A percentile compares a stretch with the other conserved stretches of the same genome.
These are phyloP conservation scores for Plantago major DNA, from an alignment of 257 asterid genomes.

Conservation along the genomic window DNA sequence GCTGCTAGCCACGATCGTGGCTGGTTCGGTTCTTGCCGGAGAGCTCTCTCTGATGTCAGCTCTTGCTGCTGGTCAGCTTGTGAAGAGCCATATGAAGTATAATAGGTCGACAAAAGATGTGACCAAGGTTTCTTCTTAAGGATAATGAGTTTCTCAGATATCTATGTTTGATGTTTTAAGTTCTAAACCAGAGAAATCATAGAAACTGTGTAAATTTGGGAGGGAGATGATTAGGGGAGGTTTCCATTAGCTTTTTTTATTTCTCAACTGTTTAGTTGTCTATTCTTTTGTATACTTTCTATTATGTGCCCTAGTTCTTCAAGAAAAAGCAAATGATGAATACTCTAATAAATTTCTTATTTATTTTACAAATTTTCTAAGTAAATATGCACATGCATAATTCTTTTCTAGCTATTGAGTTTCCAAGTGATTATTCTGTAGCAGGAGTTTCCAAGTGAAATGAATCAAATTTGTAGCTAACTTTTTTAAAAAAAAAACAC, in stretches of 20 bases:
- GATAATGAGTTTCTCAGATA: not conserved
- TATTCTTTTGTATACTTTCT: constrained; percentile 16
- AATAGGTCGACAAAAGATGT: constrained; percentile 35
- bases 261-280: constrained; percentile 1
- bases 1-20: constrained; percentile 35
- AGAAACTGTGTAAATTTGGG: constrained; percentile 3
- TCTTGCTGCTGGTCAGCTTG: constrained; percentile 34
- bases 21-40: constrained; percentile 40
- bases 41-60: constrained; percentile 50
- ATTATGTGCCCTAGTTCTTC: not conserved
- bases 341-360: no score
- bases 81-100: constrained; percentile 43
- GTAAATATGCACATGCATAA: no score
- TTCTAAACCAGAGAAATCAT: not conserved
- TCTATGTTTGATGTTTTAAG: not conserved
- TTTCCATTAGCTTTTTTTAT: not conserved
- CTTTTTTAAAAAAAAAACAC: no score
- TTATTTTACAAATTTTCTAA: no score
- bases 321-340: no score
- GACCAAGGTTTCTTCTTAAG: constrained; percentile 17
- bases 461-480: no score
- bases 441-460: no score
- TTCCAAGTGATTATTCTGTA: no score
- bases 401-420: no score
- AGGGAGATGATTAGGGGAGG: not conserved